Conservation (phyloP, 495 filamentous ascomycete genomes). For the Cercophora sp. region DNA sequence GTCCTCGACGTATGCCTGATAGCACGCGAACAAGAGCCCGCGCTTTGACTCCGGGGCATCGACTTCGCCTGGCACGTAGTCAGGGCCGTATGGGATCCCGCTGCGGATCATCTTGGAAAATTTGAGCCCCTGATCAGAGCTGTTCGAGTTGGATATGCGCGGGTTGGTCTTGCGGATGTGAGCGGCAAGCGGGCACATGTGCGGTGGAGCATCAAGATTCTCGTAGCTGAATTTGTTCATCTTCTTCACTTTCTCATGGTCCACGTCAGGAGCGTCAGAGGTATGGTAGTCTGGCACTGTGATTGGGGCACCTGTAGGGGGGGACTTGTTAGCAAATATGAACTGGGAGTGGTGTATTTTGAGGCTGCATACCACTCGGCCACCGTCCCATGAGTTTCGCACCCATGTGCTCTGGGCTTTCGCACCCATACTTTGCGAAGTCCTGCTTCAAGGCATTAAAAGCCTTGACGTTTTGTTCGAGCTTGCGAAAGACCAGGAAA, state of each 20-base stretch:
- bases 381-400: slow-evolving; percentile 8
- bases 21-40: slow-evolving; percentile 2
- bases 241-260: neutral
- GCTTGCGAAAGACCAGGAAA: slow-evolving; percentile 6
- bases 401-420: neutral
- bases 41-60: neutral
- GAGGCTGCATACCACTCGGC: slow-evolving; percentile 3
- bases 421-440: neutral
- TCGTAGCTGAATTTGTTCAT: slow-evolving; percentile 6
- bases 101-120: slow-evolving; percentile 5
- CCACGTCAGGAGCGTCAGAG: neutral
- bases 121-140: slow-evolving; percentile 1
- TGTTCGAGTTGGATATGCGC: neutral
- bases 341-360: neutral
- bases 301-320: neutral
- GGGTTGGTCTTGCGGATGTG: slow-evolving; percentile 9
- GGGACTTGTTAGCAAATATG: neutral
- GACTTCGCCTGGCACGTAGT: neutral
- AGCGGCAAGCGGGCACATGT: neutral
- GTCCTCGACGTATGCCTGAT: slow-evolving; percentile 1
- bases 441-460: neutral
- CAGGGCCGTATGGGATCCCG: slow-evolving; percentile 1
- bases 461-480: slow-evolving; percentile 4
- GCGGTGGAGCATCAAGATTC: neutral
- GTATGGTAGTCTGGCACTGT: neutral